Base-by-base conservation (phyloP, 805 yeast species). In the Pichia californica region DNA sequence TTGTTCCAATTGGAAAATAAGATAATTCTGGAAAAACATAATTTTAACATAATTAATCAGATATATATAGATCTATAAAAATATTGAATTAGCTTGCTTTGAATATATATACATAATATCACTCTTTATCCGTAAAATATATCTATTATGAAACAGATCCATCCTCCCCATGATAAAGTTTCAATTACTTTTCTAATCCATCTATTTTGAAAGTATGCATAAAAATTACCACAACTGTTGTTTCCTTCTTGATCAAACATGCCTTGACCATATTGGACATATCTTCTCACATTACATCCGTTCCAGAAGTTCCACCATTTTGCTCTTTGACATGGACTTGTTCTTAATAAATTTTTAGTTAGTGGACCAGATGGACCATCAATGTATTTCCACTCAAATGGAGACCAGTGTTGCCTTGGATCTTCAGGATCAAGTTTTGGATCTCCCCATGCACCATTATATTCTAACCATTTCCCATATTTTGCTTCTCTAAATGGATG, bases 311-410 rank as follows among this genome's bases (percentile, higher is more conserved):
- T 89, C 93, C 95, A 91, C 96, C 96, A 88, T 59, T 87, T 88
- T 48, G 78, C 70, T 29, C 89, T 66, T 58, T 88, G 94, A 59
- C 99, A 91, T 1, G 93, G 80, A 14, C 77, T 73, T 1, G 66
- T 61, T 34, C 99, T 70, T 38, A 71, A 61, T 43, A 93, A 68
- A 56, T 88, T 83, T 63, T 91, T 91, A 43, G 72, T 69, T 41
- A 93, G 61, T 1, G 99, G 99, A 0, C 99, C 99, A 1, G 75
- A 67, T 2, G 99, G 99, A 0, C 99, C 99, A 55, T 85, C 89
- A 40, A 93, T 88, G 59, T 84, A 87, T 52, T 79, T 77, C 85
- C 89, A 85, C 52, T 93, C 95, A 58, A 86, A 88, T 2, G 93
- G 81, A 49, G 88, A 84, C 80, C 89, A 84, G 46, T 69, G 74